Conservation (phyloP, 495 filamentous ascomycete species). For the Hyaloscypha variabilis region DNA sequence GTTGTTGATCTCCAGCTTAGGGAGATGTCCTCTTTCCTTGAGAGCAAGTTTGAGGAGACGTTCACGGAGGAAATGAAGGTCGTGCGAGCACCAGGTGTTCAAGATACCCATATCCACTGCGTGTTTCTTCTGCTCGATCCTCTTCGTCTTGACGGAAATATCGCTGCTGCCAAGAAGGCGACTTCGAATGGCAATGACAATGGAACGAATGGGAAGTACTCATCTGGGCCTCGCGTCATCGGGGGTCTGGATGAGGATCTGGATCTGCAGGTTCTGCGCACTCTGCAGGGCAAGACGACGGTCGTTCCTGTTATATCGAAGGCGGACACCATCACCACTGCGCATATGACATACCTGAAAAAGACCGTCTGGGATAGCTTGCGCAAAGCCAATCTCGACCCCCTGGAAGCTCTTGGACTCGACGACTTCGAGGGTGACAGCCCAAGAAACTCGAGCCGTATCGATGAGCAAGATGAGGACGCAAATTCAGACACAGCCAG, state of each 20-base stretch:
- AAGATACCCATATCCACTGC: constrained; percentile 96
- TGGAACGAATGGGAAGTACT: constrained; percentile 50
- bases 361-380: constrained; percentile 87
- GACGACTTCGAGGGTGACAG: constrained; percentile 70
- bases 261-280: constrained; percentile 86
- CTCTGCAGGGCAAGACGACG: constrained; percentile 90
- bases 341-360: constrained; percentile 93
- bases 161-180: constrained; percentile 61
- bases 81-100: constrained; percentile 84
- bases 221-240: constrained; percentile 46
- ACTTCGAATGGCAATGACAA: constrained; percentile 58
- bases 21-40: constrained; percentile 87
- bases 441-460: constrained; percentile 52
- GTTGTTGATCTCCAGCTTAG: constrained; percentile 92
- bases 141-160: constrained; percentile 79
- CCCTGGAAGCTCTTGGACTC: constrained; percentile 80
- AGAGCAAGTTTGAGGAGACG: constrained; percentile 98
- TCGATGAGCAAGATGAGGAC: constrained; percentile 63
- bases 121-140: constrained; percentile 94
- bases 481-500: constrained; percentile 35
- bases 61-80: constrained; percentile 98
- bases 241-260: constrained; percentile 86
- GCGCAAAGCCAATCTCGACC: constrained; percentile 84
- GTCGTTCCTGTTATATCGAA: constrained; percentile 97
- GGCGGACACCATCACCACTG: constrained; percentile 91